Conservation (phyloP, 2,329 filamentous ascomycete genomes). For the Colletotrichum costaricense region DNA sequence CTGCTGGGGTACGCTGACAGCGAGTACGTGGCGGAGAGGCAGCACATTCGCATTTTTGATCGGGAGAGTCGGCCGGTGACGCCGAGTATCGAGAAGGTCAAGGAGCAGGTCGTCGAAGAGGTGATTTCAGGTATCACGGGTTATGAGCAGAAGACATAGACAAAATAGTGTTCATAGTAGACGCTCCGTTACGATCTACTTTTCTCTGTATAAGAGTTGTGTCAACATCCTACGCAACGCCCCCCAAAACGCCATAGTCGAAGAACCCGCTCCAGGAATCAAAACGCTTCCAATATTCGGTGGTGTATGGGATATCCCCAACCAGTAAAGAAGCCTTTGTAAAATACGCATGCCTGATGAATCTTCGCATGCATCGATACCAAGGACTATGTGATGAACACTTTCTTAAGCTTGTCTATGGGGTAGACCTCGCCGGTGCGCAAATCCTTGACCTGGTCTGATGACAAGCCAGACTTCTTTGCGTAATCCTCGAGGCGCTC, state of each 20-base stretch:
- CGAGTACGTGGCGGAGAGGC: slow-evolving; percentile 90
- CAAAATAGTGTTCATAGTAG: neutral
- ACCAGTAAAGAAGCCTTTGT: neutral
- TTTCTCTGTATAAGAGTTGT: neutral
- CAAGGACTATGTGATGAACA: slow-evolving; percentile 82
- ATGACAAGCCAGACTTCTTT: slow-evolving; percentile 78
- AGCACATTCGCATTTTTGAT: slow-evolving; percentile 84
- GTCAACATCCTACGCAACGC: neutral
- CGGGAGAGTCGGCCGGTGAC: slow-evolving; percentile 65
- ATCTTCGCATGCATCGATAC: neutral
- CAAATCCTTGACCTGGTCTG: slow-evolving; percentile 80
- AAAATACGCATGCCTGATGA: neutral
- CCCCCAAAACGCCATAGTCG: neutral
- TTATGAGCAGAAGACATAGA: slow-evolving; percentile 36
- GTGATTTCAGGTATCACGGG: slow-evolving; percentile 38
- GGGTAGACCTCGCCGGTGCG: slow-evolving; percentile 77
- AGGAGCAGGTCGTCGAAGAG: slow-evolving; percentile 24
- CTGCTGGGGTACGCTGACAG: slow-evolving; percentile 92
- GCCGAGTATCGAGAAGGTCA: slow-evolving; percentile 48
- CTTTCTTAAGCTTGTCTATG: slow-evolving; percentile 78
- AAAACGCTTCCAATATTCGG: neutral
- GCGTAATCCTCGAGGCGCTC: slow-evolving; percentile 81
- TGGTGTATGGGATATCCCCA: neutral
- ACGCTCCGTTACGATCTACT: neutral
- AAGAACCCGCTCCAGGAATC: neutral